phyloP scores from a whole-genome alignment of 345 rosid species.

The Anastatica hierochuntica region DNA sequence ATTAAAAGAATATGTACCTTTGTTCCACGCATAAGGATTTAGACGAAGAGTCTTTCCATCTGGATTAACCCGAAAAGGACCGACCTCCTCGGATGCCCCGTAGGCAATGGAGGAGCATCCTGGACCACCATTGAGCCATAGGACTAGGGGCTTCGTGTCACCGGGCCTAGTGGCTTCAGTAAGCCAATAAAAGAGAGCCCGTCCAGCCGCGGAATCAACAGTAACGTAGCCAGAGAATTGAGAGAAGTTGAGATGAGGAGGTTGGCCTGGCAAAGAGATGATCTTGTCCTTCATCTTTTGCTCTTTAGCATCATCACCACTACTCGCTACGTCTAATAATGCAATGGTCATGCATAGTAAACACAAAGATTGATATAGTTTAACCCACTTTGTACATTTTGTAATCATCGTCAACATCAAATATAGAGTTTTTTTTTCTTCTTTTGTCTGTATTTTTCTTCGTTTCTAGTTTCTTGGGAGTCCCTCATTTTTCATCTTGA shows the following conservation, averaged over 20 bases:
- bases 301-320: conserved; percentile 12
- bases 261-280: conserved; percentile 57
- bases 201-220: conserved; percentile 40
- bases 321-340: conserved; percentile 4
- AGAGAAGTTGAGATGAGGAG: conserved; percentile 48
- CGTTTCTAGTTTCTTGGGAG: conserved; percentile 10
- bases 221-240: conserved; percentile 75
- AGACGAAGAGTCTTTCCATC: conserved; percentile 47
- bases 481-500: conserved; percentile 9
- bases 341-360: not conserved
- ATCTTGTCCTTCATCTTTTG: conserved; percentile 49
- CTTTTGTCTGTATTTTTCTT: not conserved
- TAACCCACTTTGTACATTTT: not conserved
- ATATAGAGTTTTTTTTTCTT: not conserved
- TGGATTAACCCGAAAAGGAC: conserved; percentile 64
- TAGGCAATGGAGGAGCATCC: conserved; percentile 87
- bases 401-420: conserved; percentile 14
- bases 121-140: conserved; percentile 93
- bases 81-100: conserved; percentile 85
- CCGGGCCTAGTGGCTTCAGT: conserved; percentile 35
- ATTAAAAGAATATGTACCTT: conserved; percentile 26
- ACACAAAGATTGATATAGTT: not conserved
- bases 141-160: conserved; percentile 37
- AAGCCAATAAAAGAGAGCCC: conserved; percentile 79
- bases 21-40: conserved; percentile 69